Conservation (phyloP, 345 rosid species). For the Populus pruinosa region DNA sequence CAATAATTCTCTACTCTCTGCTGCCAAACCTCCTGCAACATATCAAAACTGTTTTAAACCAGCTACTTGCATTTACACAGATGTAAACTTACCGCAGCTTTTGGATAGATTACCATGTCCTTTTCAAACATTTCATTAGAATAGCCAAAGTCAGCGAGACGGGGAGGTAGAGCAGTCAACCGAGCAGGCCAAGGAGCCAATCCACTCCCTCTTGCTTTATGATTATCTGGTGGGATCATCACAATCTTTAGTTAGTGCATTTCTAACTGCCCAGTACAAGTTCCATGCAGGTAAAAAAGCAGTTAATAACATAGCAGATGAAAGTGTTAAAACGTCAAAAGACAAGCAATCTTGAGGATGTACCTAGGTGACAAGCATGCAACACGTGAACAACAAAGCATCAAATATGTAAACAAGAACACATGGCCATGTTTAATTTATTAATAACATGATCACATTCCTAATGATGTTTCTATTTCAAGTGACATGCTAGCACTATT, state of each 20-base stretch:
- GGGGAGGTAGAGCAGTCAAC: slow-evolving; percentile 72
- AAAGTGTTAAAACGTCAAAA: not conserved
- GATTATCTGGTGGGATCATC: not conserved
- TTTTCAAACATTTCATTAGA: slow-evolving; percentile 72
- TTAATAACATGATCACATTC: not conserved
- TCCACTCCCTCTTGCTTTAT: slow-evolving; percentile 68
- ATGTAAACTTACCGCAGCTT: not conserved
- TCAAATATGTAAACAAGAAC: not conserved
- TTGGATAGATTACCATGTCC: slow-evolving; percentile 54
- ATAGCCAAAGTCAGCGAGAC: slow-evolving; percentile 91
- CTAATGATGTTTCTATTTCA: not conserved
- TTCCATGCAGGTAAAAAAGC: not conserved
- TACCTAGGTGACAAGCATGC: not conserved
- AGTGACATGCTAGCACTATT: not conserved
- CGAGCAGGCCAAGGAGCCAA: slow-evolving; percentile 99
- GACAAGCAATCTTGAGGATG: not conserved
- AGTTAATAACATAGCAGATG: not conserved
- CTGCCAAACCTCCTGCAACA: slow-evolving; percentile 67
- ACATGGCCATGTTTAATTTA: not conserved
- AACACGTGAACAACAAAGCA: not conserved
- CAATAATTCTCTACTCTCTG: slow-evolving; percentile 74
- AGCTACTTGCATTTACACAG: slow-evolving; percentile 10
- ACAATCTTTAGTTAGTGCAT: not conserved
- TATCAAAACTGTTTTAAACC: not conserved
- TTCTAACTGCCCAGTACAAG: not conserved